Evolutionary conservation across 2,329 filamentous ascomycete genomes (phyloP).

Genomic region (Meredithiella fracta): DNA sequence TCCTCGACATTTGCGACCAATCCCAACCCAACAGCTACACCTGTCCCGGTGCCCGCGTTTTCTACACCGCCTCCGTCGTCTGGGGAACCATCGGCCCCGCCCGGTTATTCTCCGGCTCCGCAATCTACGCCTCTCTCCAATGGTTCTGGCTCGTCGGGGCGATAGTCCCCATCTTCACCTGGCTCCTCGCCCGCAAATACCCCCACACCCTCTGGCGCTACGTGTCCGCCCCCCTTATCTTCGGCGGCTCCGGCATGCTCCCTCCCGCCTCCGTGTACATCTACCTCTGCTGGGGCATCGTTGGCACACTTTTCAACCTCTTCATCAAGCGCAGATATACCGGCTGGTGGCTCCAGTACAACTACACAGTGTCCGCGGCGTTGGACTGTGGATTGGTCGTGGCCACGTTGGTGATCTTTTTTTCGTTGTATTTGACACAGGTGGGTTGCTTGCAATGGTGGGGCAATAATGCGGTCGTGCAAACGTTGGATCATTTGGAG

Average conservation of each 20-base stretch:
- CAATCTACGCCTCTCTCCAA: constrained; percentile 46
- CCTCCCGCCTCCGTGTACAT: constrained; percentile 56
- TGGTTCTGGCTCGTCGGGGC: constrained; percentile 58
- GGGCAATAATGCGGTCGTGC: constrained; percentile 34
- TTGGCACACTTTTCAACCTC: constrained; percentile 53
- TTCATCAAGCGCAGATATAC: constrained; percentile 46
- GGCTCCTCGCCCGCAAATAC: constrained; percentile 42
- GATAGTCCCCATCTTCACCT: constrained; percentile 45
- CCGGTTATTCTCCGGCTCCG: constrained; percentile 48
- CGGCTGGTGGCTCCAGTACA: constrained; percentile 65
- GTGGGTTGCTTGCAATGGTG: constrained; percentile 43
- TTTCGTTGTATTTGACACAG: constrained; percentile 45
- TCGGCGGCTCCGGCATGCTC: constrained; percentile 44
- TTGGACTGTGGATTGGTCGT: constrained; percentile 52
- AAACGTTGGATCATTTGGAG: constrained; percentile 30
- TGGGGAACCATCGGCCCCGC: constrained; percentile 59
- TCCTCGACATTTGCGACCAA: constrained; percentile 42
- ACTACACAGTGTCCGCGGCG: constrained; percentile 58
- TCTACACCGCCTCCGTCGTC: constrained; percentile 53
- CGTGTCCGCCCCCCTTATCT: constrained; percentile 51
- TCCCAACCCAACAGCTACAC: constrained; percentile 39
- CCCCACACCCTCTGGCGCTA: constrained; percentile 47
- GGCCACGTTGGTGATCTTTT: constrained; percentile 52
- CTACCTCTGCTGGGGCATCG: constrained; percentile 53
- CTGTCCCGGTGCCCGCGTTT: constrained; percentile 37